phyloP scores from a whole-genome alignment of 1,284 basidiomycete genomes.

The Trichosporon coremiiforme region DNA sequence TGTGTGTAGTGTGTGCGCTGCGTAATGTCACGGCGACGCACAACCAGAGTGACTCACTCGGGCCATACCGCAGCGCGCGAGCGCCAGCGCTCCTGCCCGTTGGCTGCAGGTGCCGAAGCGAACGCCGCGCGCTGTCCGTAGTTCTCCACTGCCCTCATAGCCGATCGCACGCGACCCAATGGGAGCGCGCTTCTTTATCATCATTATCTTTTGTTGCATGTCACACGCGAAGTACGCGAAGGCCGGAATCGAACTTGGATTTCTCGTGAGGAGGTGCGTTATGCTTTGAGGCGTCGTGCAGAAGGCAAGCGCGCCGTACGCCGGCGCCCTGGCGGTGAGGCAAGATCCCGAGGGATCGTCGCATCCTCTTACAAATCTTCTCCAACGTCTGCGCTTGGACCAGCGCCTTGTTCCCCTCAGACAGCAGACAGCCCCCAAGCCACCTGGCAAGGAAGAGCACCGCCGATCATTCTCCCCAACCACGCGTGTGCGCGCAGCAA shows the following conservation, averaged over 20 bases:
- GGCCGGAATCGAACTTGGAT: neutral
- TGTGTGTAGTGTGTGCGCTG: neutral
- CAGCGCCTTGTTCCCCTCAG: neutral
- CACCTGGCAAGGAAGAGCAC: neutral
- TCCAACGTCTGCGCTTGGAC: conserved; percentile 1
- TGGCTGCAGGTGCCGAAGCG: neutral
- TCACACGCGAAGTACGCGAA: neutral
- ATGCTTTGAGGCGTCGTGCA: neutral
- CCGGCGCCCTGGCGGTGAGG: no score
- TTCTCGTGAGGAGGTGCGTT: neutral
- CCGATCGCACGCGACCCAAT: neutral
- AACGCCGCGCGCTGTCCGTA: neutral
- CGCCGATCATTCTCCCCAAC: neutral
- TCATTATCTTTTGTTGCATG: conserved; percentile 11
- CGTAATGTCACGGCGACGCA: neutral
- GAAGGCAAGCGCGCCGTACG: neutral
- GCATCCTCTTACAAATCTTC: neutral
- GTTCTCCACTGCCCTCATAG: neutral
- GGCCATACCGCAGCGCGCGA: neutral
- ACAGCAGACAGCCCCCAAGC: neutral
- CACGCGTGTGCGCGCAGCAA: neutral
- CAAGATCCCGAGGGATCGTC: conserved; percentile 3
- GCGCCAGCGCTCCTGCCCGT: neutral
- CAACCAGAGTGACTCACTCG: neutral
- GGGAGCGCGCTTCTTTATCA: conserved; percentile 5